Conservation (phyloP, 148 eudicot genomes). For the Heliamphora exappendiculata region DNA sequence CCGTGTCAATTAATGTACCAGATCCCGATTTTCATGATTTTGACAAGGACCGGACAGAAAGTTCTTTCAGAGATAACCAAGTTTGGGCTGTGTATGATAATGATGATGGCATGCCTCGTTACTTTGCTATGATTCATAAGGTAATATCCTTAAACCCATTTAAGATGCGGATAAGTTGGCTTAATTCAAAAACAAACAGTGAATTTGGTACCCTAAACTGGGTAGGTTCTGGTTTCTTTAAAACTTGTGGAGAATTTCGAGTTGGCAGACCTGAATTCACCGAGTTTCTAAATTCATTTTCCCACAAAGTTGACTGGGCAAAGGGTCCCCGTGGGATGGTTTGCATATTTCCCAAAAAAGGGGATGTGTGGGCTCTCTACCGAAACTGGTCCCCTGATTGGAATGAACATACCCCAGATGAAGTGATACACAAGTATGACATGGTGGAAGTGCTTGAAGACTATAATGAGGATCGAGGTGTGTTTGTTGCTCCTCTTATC, state of each 20-base stretch:
- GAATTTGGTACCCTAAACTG: slow-evolving; percentile 40
- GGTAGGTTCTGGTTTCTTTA: slow-evolving; percentile 36
- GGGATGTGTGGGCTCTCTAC: slow-evolving; percentile 54
- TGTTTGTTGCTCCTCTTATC: slow-evolving; percentile 32
- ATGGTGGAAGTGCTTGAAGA: slow-evolving; percentile 57
- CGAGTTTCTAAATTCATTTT: slow-evolving; percentile 40
- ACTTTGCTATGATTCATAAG: slow-evolving; percentile 44
- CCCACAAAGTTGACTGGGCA: slow-evolving; percentile 43
- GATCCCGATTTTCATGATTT: slow-evolving; percentile 60
- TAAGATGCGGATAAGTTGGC: slow-evolving; percentile 46
- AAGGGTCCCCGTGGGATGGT: slow-evolving; percentile 44
- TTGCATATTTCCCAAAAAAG: slow-evolving; percentile 41
- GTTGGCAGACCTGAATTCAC: slow-evolving; percentile 27
- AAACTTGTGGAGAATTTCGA: slow-evolving; percentile 48
- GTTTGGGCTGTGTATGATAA: slow-evolving; percentile 57
- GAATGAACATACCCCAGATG: slow-evolving; percentile 33
- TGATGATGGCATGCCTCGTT: slow-evolving; percentile 64
- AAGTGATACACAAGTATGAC: slow-evolving; percentile 38
- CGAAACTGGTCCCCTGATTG: slow-evolving; percentile 55
- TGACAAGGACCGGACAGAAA: slow-evolving; percentile 41
- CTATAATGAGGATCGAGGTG: slow-evolving; percentile 33
- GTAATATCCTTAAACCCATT: slow-evolving; percentile 35
- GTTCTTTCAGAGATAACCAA: slow-evolving; percentile 38
- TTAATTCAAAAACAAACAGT: slow-evolving; percentile 34
- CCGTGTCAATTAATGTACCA: slow-evolving; percentile 33